These are phyloP conservation scores for Botrytis byssoidea DNA, from an alignment of 2,329 filamentous ascomycete genomes.

Conservation along the genomic window DNA sequence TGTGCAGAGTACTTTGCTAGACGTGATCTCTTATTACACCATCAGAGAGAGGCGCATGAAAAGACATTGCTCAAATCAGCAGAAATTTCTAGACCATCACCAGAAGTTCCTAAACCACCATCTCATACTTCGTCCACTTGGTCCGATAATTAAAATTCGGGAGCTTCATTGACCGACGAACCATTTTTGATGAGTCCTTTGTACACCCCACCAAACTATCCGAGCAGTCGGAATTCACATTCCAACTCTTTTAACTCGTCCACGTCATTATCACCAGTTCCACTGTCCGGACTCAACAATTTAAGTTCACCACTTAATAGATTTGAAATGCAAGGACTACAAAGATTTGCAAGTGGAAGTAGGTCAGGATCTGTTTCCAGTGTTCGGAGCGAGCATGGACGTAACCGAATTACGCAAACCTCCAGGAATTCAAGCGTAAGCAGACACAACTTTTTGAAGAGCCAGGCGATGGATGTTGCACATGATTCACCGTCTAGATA, in stretches of 20 bases:
- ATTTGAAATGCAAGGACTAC: background rate
- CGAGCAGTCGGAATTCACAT: background rate
- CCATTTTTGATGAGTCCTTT: background rate
- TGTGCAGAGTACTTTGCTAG: background rate
- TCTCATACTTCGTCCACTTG: background rate
- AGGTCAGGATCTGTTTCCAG: background rate
- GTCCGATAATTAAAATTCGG: background rate
- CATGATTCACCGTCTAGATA: background rate
- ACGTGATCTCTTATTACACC: background rate
- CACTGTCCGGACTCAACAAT: accelerated
- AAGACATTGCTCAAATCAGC: background rate
- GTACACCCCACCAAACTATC: too few species aligned
- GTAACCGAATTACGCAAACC: background rate
- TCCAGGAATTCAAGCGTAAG: background rate
- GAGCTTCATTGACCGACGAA: background rate
- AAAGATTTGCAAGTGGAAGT: background rate
- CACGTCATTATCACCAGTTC: background rate
- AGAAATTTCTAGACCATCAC: background rate
- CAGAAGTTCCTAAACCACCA: background rate
- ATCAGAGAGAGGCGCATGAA: background rate
- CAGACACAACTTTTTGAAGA: background rate
- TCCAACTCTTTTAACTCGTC: background rate
- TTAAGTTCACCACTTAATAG: background rate
- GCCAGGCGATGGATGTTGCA: background rate
- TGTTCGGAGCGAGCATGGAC: background rate